These are phyloP conservation scores for Stellera chamaejasme DNA, from an alignment of 345 rosid species.

Conservation along the genomic window DNA sequence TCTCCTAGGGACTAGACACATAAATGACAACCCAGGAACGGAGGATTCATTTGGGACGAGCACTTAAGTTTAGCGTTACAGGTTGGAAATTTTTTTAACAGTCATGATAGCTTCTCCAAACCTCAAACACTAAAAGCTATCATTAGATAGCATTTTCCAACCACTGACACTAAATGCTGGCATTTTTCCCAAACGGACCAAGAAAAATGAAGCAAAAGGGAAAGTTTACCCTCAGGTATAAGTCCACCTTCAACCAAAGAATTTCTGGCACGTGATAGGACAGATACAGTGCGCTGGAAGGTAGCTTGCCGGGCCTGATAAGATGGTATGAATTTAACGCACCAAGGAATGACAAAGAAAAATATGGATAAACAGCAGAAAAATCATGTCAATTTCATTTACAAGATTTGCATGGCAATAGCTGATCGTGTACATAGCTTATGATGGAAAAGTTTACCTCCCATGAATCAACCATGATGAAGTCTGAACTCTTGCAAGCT, in stretches of 20 bases:
- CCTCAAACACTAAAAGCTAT: too few relatives aligned
- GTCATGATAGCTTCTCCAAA: too few relatives aligned
- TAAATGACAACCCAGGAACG: too few relatives aligned
- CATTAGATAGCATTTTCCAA: too few relatives aligned
- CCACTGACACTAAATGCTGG: too few relatives aligned
- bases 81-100: too few relatives aligned
- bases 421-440: not conserved
- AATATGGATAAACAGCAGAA: not conserved
- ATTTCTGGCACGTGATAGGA: slow-evolving; percentile 57
- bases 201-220: not conserved
- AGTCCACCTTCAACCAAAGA: slow-evolving; percentile 20
- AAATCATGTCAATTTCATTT: not conserved
- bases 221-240: slow-evolving; percentile 37
- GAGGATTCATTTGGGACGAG: too few relatives aligned
- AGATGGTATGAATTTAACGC: slow-evolving; percentile 7
- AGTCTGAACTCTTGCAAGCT: slow-evolving; percentile 70
- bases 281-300: slow-evolving; percentile 55
- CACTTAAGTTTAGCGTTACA: too few relatives aligned
- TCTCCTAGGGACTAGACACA: too few relatives aligned
- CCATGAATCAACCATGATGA: slow-evolving; percentile 94
- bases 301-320: slow-evolving; percentile 64
- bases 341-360: not conserved
- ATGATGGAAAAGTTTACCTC: slow-evolving; percentile 39
- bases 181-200: not conserved
- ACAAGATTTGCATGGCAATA: slow-evolving; percentile 3